These are phyloP conservation scores for Clarireedia hainanense DNA, from an alignment of 2,329 filamentous ascomycete genomes.

Conservation along the genomic window DNA sequence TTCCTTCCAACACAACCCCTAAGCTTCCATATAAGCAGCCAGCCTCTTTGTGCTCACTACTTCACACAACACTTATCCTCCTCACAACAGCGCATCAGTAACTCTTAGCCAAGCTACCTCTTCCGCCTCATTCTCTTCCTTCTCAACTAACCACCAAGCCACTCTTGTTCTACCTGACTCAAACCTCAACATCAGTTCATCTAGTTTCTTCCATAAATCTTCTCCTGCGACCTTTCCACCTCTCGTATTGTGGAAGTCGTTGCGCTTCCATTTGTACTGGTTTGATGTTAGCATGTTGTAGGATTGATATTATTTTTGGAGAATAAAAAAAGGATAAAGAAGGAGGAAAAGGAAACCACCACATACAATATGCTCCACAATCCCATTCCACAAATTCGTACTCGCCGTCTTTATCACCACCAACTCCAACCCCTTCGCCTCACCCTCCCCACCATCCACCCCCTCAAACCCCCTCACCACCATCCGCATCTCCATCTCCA, in stretches of 20 bases:
- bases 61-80: no score
- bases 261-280: conserved; percentile 9
- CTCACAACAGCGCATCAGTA: not conserved
- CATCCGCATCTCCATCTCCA: not conserved
- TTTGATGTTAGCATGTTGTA: not conserved
- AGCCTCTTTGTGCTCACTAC: no score
- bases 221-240: conserved; percentile 3
- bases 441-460: not conserved
- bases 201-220: not conserved
- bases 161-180: conserved; percentile 2
- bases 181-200: conserved; percentile 2
- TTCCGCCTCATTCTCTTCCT: conserved; percentile 1
- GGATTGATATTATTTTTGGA: no score
- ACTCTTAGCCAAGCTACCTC: not conserved
- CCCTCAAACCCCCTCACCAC: not conserved
- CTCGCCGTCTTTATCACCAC: not conserved
- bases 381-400: conserved; percentile 9
- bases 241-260: conserved; percentile 2
- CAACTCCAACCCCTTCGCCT: not conserved
- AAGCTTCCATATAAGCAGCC: no score
- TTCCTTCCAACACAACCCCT: no score
- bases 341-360: not conserved
- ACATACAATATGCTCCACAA: conserved; percentile 7
- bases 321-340: no score
- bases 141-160: conserved; percentile 5